Evolutionary conservation across 1,284 basidiomycete species (phyloP), one percentile per base, ranked within the genome.

Genomic region (Trichosporon sp.): DNA sequence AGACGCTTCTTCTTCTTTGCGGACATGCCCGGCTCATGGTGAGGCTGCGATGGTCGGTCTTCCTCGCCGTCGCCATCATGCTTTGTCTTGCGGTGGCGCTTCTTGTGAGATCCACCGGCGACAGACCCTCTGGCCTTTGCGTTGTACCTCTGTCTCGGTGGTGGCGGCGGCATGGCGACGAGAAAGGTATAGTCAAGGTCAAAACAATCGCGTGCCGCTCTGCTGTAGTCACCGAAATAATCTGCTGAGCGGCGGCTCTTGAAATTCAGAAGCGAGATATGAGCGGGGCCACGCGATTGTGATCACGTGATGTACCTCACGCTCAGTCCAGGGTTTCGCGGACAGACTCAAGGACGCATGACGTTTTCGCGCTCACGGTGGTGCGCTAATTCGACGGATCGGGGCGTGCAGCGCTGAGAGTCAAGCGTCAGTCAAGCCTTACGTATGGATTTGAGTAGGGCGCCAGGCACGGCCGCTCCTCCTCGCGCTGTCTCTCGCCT

Each of bases 1-100:
- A 80, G 73, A 10, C 79, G 67, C 68, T 80, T 81, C 59, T 73
- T 71, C 72, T 79, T 81, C 74, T 80, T 81, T 37, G 71, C 72
- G 36, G 74, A 78, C 78, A 79, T 81, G 49, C 71, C 73, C 27
- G 67, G 62, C 44, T 69, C 70, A 25, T 70, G 62, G 59, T 69
- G 68, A 72, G 60, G 62, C 19, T 79, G 79, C n/a, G 75, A 75
- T 9, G 78, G 74, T 6, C 77, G 82, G 14, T 71, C 71, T 14
- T 75, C 78, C 11, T 81, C 82, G 1, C 82, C 52, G 21, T 61
- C 67, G 5, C 65, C 65, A 1, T 14, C 49, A 29, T 54, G 49
- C 29, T 54, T 54, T 37, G 69, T 70, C 14, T 67, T 71, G 56
- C 70, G 63, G 65, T 77, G 78, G 32, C 74, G 69, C 64, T 76